Conservation (phyloP, 345 rosid genomes). For the Limnanthes douglasii region DNA sequence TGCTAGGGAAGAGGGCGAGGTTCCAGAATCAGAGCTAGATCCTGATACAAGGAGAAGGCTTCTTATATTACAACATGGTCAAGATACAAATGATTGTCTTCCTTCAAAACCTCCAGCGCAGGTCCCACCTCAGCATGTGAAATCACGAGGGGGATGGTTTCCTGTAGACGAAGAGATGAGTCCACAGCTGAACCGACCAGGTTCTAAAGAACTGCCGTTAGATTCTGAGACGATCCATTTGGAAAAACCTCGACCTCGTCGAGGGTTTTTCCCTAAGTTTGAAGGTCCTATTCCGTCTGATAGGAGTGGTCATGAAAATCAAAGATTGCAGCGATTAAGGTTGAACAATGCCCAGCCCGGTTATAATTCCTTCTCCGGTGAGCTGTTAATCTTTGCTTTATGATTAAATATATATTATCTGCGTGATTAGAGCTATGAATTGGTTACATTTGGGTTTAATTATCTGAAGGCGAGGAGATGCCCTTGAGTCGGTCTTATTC, state of each 20-base stretch:
- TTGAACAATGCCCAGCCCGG: conserved; percentile 27
- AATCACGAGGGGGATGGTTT: conserved; percentile 64
- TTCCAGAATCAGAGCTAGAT: conserved; percentile 95
- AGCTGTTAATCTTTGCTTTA: conserved; percentile 8
- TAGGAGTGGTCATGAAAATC: conserved; percentile 63
- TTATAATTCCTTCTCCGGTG: conserved; percentile 57
- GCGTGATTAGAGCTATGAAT: not conserved
- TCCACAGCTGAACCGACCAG: conserved; percentile 43
- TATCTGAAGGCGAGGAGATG: conserved; percentile 47
- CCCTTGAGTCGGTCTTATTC: conserved; percentile 41
- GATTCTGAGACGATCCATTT: conserved; percentile 51
- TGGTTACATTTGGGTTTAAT: too few species aligned
- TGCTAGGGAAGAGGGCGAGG: conserved; percentile 98
- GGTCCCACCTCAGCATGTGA: conserved; percentile 48
- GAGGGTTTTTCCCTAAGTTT: conserved; percentile 41
- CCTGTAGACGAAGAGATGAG: conserved; percentile 77
- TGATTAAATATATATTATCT: too few species aligned
- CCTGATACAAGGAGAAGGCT: conserved; percentile 96
- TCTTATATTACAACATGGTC: conserved; percentile 96
- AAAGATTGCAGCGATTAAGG: conserved; percentile 48
- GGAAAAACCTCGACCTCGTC: conserved; percentile 51
- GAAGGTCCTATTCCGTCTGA: conserved; percentile 56
- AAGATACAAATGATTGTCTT: conserved; percentile 64
- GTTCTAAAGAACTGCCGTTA: conserved; percentile 44
- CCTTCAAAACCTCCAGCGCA: conserved; percentile 49